These are phyloP conservation scores for Xanthoconium stramineum DNA, from an alignment of 768 basidiomycete species.

Conservation along the genomic window DNA sequence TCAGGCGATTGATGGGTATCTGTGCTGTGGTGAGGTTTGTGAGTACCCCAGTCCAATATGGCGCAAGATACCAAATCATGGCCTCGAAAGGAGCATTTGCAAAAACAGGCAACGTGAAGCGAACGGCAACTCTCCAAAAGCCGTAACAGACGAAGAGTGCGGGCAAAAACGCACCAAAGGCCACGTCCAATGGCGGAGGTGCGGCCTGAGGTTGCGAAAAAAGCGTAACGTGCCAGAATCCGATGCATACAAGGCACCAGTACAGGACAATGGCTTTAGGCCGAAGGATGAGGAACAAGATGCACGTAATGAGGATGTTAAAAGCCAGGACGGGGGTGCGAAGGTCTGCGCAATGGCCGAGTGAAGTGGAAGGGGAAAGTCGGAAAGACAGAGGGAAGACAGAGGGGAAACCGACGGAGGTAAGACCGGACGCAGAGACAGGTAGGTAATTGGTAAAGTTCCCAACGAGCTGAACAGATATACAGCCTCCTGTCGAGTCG, in stretches of 20 bases:
- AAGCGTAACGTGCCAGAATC: constrained; percentile 81
- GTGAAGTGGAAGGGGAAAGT: constrained; percentile 45
- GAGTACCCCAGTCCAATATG: constrained; percentile 77
- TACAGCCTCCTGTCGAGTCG: constrained; percentile 73
- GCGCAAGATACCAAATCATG: constrained; percentile 67
- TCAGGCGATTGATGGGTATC: constrained; percentile 78
- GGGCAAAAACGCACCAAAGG: constrained; percentile 76
- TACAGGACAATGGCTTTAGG: constrained; percentile 65
- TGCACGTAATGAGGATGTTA: constrained; percentile 64
- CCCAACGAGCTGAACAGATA: constrained; percentile 61
- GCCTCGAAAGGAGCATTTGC: constrained; percentile 66
- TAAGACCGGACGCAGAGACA: constrained; percentile 54
- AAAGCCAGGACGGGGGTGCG: constrained; percentile 68
- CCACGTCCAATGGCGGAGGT: constrained; percentile 68
- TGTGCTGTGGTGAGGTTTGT: constrained; percentile 67
- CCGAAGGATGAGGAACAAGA: constrained; percentile 70
- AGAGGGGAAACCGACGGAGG: constrained; percentile 71
- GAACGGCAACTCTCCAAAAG: constrained; percentile 74
- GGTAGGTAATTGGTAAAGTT: constrained; percentile 71
- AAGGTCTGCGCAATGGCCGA: constrained; percentile 68
- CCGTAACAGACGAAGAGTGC: constrained; percentile 73
- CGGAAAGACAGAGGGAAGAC: constrained; percentile 70
- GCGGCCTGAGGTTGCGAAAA: constrained; percentile 69
- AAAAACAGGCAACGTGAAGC: constrained; percentile 73
- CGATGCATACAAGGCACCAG: constrained; percentile 79